A percentile compares a stretch with the other conserved stretches of the same genome.
Conservation (phyloP, 768 basidiomycete species). For the Boletus barrowsii region DNA sequence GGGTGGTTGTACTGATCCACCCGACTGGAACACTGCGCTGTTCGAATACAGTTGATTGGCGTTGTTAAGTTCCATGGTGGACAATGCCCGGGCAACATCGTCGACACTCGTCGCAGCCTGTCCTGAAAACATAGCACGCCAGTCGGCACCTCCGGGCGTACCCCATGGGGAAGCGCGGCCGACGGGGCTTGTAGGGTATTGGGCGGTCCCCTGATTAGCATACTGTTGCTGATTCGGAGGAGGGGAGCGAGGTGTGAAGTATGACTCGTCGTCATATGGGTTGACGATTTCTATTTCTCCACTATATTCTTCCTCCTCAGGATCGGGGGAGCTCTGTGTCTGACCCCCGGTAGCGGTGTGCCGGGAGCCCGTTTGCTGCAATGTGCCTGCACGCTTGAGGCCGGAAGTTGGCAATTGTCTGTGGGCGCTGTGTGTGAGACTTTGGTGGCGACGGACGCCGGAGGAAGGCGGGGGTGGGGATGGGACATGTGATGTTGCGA, state of each 20-base stretch:
- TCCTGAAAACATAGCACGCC: constrained; percentile 44
- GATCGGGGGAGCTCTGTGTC: constrained; percentile 46
- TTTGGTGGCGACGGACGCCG: constrained; percentile 75
- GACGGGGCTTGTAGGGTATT: constrained; percentile 53
- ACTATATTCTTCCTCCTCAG: constrained; percentile 51
- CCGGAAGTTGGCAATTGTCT: constrained; percentile 49
- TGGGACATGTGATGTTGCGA: constrained; percentile 47
- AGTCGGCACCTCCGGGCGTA: constrained; percentile 50
- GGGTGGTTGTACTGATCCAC: constrained; percentile 63
- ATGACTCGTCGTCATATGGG: constrained; percentile 50
- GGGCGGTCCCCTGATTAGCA: constrained; percentile 30
- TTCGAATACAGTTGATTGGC: constrained; percentile 27
- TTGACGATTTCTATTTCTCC: constrained; percentile 45
- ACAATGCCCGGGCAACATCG: constrained; percentile 73
- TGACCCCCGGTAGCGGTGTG: constrained; percentile 29
- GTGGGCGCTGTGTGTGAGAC: constrained; percentile 68
- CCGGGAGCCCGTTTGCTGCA: constrained; percentile 47
- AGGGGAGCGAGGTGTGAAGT: constrained; percentile 47
- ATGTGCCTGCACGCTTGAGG: constrained; percentile 74
- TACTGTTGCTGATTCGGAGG: constrained; percentile 42
- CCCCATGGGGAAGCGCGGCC: constrained; percentile 69
- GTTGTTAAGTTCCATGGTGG: constrained; percentile 58
- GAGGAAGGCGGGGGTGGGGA: constrained; percentile 72
- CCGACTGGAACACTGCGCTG: constrained; percentile 35
- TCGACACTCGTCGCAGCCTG: constrained; percentile 47